Evolutionary conservation across 371 early-diverging fungal species (phyloP), one percentile per base, ranked within the genome.

Genomic region (Mortierella sp.): DNA sequence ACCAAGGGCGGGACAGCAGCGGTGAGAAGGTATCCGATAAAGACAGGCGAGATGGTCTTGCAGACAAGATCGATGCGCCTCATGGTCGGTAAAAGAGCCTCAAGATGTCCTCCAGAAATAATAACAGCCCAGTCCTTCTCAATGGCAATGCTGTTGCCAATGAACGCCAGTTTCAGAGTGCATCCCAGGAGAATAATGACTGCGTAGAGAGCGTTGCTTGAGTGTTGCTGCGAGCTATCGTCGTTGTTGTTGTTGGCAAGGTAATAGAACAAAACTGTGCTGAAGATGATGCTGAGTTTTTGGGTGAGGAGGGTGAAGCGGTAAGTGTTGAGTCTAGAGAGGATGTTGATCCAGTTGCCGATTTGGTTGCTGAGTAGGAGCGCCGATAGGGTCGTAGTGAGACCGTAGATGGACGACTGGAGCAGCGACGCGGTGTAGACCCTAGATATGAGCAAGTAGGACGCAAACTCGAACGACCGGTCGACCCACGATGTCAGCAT

Each of bases 71-170:
- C 82, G n/a, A 82, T 82, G 0, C 82, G 78, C 24, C 82, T 21
- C 82, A 82, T 82, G 34, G 82, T 78, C 0, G 82, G 82, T 6
- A 82, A 19, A 10, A 82, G 69, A 16, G 46, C 53, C n/a, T 82
- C 76, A 10, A 82, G 78, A n/a, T 82, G 75, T 21, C 79, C 82
- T 4, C 73, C 73, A 3, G 82, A 78, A 24, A 82, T 82, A 37
- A 82, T 61, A 78, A 76, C 73, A 31, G 79, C 82, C 82, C 82
- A 82, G 55, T 82, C 82, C 64, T 75, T 82, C 53, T 78, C 82
- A 21, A 78, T 82, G 0, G 79, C 82, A 44, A 82, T 82, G 50
- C 73, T 73, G 73, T 82, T 82, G 10, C 82, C 82, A 26, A 82
- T 78, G 67, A 82, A 82, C 0, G 79, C 14, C 24, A 82, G 50